A percentile compares a stretch with the other conserved stretches of the same genome.
phyloP scores from a whole-genome alignment of 805 yeast species.

The Barnettozyma vustinii region DNA sequence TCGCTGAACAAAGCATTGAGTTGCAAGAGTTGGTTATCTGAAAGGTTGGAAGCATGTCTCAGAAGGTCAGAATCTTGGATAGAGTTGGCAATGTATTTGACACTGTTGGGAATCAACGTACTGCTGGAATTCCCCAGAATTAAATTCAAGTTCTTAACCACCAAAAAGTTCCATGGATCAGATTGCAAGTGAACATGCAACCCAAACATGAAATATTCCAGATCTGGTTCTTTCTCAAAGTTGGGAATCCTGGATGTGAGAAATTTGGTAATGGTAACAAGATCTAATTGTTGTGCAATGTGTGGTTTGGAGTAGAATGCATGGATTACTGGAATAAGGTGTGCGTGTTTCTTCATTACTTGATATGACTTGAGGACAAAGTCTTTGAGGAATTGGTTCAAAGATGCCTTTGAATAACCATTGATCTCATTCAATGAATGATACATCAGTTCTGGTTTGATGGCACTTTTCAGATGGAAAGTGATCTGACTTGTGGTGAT shows the following conservation, averaged over 20 bases:
- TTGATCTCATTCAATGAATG: conserved; percentile 1
- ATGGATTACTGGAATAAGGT: conserved; percentile 8
- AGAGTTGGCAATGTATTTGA: conserved; percentile 7
- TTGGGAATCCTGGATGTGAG: conserved; percentile 1
- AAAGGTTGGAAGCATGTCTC: neutral
- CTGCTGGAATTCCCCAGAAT: neutral
- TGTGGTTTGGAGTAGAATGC: conserved; percentile 6
- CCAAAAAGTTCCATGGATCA: conserved; percentile 8
- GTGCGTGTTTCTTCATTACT: neutral
- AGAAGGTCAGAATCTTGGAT: conserved; percentile 6
- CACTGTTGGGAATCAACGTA: conserved; percentile 4
- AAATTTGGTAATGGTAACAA: conserved; percentile 2
- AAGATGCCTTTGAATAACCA: neutral
- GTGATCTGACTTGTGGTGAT: conserved; percentile 5
- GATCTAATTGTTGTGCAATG: conserved; percentile 4
- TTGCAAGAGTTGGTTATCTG: neutral
- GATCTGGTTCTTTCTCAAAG: neutral
- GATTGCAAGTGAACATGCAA: conserved; percentile 9
- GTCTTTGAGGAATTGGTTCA: conserved; percentile 2
- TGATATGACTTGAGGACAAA: conserved; percentile 6
- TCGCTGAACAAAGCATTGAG: neutral
- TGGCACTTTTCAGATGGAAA: conserved; percentile 2
- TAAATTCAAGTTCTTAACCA: neutral
- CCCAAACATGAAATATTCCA: conserved; percentile 7
- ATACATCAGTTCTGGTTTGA: conserved; percentile 7